These are phyloP conservation scores for Ceratocystis variospora DNA, from an alignment of 2,329 filamentous ascomycete genomes.

Conservation along the genomic window DNA sequence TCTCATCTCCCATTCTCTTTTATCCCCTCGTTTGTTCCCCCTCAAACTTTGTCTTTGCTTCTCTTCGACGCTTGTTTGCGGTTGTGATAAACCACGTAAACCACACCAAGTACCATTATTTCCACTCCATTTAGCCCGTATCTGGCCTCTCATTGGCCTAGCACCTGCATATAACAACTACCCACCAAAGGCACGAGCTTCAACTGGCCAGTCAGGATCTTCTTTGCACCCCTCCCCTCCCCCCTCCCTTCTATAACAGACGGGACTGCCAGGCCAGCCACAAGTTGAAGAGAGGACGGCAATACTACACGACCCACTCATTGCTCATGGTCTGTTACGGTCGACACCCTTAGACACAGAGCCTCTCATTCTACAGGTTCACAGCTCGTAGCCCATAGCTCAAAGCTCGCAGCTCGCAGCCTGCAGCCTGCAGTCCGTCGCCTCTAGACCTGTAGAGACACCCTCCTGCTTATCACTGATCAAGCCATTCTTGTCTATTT, in stretches of 20 bases:
- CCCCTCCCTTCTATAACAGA: background rate
- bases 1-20: background rate
- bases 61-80: background rate
- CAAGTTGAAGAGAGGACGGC: background rate
- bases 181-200: slow-evolving; percentile 5
- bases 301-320: background rate
- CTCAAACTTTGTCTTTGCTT: background rate
- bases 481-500: background rate
- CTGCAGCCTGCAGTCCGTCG: background rate
- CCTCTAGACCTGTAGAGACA: background rate
- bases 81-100: background rate
- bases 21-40: background rate
- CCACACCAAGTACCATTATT: background rate
- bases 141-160: background rate
- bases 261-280: background rate
- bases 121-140: background rate
- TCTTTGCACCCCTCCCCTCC: background rate
- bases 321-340: background rate
- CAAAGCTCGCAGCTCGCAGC: background rate
- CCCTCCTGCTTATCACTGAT: background rate
- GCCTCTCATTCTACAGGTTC: background rate
- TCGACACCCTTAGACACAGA: background rate
- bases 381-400: background rate
- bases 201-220: background rate
- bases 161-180: background rate